Conservation (phyloP, 768 basidiomycete genomes). For the Psilocybe cyanescens region DNA sequence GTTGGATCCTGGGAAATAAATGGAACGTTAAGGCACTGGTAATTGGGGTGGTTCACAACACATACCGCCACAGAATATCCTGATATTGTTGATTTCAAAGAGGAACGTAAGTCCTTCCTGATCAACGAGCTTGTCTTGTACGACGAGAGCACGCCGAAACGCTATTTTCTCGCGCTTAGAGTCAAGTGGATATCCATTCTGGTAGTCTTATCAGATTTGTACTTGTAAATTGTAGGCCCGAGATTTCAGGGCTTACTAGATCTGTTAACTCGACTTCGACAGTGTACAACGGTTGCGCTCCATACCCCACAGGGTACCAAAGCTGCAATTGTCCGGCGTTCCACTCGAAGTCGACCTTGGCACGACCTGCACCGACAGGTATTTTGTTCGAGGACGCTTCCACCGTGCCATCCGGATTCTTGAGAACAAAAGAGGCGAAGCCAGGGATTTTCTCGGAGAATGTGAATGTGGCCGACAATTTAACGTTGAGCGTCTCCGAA, state of each 20-base stretch:
- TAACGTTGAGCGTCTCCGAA: constrained; percentile 55
- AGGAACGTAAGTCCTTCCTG: constrained; percentile 83
- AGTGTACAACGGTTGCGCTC: constrained; percentile 78
- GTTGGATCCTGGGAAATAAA: constrained; percentile 67
- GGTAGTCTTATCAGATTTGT: not conserved
- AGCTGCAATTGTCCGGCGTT: constrained; percentile 62
- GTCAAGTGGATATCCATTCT: constrained; percentile 61
- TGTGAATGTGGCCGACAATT: constrained; percentile 48
- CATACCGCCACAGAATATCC: constrained; percentile 85
- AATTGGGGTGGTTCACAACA: not conserved
- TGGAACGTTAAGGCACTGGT: constrained; percentile 35
- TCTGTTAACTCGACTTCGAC: constrained; percentile 59
- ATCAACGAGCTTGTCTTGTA: constrained; percentile 81
- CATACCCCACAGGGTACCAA: constrained; percentile 89
- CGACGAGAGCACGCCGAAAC: constrained; percentile 77
- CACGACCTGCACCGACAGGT: constrained; percentile 36
- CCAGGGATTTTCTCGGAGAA: constrained; percentile 43
- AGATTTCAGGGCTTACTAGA: constrained; percentile 40
- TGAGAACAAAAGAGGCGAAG: constrained; percentile 52
- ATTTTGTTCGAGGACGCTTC: constrained; percentile 42
- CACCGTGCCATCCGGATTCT: constrained; percentile 49
- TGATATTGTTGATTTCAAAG: constrained; percentile 89
- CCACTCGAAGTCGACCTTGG: constrained; percentile 51
- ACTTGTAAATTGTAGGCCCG: not conserved
- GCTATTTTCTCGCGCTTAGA: constrained; percentile 62